These are phyloP conservation scores for Lepidium aucheri DNA, from an alignment of 345 rosid genomes.

Conservation along the genomic window DNA sequence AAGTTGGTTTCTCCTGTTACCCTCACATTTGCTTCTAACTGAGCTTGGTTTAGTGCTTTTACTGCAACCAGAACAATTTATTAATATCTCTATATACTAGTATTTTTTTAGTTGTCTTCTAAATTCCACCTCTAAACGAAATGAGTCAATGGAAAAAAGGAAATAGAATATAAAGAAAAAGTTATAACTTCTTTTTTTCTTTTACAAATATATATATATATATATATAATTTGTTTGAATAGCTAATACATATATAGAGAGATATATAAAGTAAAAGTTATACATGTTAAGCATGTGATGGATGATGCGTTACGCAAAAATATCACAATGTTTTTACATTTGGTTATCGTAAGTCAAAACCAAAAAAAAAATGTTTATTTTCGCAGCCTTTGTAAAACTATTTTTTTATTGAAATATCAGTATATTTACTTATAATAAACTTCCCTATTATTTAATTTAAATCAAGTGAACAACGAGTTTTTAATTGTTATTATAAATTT, in stretches of 20 bases:
- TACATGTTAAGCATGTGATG: constrained; percentile 7
- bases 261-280: neutral
- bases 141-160: neutral
- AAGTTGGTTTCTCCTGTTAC: constrained; percentile 42
- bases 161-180: neutral
- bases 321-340: neutral
- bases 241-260: too few relatives aligned
- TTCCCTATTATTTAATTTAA: too few relatives aligned
- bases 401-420: neutral
- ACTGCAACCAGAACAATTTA: constrained; percentile 30
- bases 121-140: neutral
- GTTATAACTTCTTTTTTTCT: too few relatives aligned
- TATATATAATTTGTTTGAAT: too few relatives aligned
- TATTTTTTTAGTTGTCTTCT: neutral
- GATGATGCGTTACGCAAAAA: constrained; percentile 6
- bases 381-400: neutral
- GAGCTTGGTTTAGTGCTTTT: constrained; percentile 71
- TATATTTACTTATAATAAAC: neutral
- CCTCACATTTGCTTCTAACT: constrained; percentile 74
- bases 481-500: too few relatives aligned
- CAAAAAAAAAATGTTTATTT: neutral
- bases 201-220: too few relatives aligned
- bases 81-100: too few relatives aligned
- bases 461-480: too few relatives aligned
- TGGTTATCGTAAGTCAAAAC: neutral